Percentiles rank a stretch among this genome's conserved stretches.
Conservation (phyloP, 2,329 filamentous ascomycete species). For the Botrytis deweyae region DNA sequence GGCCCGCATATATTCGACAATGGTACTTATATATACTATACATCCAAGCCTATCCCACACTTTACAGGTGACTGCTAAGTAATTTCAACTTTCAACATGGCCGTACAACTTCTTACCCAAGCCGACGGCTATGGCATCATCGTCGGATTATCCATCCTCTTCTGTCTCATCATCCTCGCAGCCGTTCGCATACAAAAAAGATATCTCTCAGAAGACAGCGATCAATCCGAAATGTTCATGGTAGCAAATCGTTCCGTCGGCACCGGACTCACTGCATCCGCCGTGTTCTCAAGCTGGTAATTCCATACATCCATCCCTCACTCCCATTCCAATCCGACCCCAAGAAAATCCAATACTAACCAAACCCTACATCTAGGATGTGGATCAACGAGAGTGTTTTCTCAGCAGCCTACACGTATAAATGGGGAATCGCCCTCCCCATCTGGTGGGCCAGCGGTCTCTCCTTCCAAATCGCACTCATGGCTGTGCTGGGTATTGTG, state of each 20-base stretch:
- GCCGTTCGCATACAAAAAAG: conserved; percentile 48
- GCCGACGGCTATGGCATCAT: conserved; percentile 47
- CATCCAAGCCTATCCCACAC: neutral
- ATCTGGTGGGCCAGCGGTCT: conserved; percentile 58
- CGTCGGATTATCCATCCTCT: conserved; percentile 48
- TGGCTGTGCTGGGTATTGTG: conserved; percentile 49
- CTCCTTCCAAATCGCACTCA: conserved; percentile 49
- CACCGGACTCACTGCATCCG: conserved; percentile 27
- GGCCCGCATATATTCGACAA: neutral
- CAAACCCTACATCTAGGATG: conserved; percentile 29
- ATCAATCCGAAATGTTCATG: conserved; percentile 45
- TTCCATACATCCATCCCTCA: neutral
- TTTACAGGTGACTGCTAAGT: neutral
- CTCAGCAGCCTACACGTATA: conserved; percentile 54
- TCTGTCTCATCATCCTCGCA: conserved; percentile 48
- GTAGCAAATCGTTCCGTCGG: conserved; percentile 29
- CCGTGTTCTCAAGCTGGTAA: conserved; percentile 25
- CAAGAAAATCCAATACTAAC: neutral
- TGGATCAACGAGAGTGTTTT: conserved; percentile 48
- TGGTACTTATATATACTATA: neutral
- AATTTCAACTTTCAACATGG: neutral
- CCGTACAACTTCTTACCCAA: conserved; percentile 3
- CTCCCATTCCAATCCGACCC: too few relatives aligned
- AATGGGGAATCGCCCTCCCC: conserved; percentile 62
- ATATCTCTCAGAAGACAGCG: conserved; percentile 45